Percentiles rank a stretch among this genome's conserved stretches.
Conservation (phyloP, 2,329 filamentous ascomycete genomes). For the Apiospora sp. region DNA sequence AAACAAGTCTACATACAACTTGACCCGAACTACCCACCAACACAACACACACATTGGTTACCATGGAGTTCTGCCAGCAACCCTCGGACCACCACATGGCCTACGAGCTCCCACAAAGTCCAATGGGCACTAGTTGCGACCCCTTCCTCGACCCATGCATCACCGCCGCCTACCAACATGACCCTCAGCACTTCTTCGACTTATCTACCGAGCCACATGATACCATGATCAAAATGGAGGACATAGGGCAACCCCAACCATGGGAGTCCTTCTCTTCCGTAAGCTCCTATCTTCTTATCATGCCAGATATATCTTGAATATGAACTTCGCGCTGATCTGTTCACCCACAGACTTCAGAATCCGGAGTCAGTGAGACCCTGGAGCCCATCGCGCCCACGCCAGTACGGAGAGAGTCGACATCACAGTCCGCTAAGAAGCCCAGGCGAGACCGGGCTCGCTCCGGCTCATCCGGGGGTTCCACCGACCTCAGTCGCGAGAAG, state of each 20-base stretch:
- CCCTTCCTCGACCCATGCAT: neutral
- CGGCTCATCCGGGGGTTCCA: conserved; percentile 12
- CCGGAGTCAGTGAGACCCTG: neutral
- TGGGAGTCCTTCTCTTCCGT: conserved; percentile 22
- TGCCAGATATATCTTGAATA: neutral
- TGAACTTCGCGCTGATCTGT: neutral
- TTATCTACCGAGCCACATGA: neutral
- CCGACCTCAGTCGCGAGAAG: conserved; percentile 23
- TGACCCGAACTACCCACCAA: neutral
- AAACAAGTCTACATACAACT: neutral
- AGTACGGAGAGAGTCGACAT: neutral
- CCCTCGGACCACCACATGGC: neutral
- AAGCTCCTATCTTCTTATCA: neutral
- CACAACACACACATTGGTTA: neutral
- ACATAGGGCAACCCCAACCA: neutral
- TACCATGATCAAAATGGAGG: conserved; percentile 12
- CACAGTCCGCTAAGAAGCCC: neutral
- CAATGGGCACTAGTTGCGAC: conserved; percentile 1
- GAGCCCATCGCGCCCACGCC: neutral
- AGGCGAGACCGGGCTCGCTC: neutral
- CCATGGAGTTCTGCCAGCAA: conserved; percentile 1
- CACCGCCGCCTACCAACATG: neutral
- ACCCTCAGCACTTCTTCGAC: conserved; percentile 15
- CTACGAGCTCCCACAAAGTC: conserved; percentile 12
- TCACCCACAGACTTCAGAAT: neutral